phyloP scores from a whole-genome alignment of 2,329 filamentous ascomycete genomes.

The Claviceps pazoutovae region DNA sequence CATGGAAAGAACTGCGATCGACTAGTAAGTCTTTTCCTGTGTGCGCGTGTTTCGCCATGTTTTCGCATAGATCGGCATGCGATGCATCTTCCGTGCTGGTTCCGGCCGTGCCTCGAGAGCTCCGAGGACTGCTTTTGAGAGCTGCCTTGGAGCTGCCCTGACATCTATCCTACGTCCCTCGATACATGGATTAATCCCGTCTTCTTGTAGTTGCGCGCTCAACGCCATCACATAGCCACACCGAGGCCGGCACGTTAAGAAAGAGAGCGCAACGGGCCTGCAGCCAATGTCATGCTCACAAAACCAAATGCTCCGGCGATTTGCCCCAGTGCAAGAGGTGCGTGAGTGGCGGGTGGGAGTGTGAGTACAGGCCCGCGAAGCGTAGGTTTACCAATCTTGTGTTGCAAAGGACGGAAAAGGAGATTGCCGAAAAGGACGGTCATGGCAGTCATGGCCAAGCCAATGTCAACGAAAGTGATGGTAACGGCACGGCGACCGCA shows the following conservation, averaged over 20 bases:
- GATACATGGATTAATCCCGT: background rate
- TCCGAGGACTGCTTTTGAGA: too few species aligned
- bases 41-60: background rate
- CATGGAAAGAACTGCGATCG: slow-evolving; percentile 8
- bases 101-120: too few species aligned
- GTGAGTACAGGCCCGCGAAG: slow-evolving; percentile 26
- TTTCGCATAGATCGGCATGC: background rate
- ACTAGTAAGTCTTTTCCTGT: slow-evolving; percentile 8
- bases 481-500: background rate
- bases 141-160: too few species aligned
- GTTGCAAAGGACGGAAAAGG: slow-evolving; percentile 9
- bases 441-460: background rate
- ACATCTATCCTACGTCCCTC: too few species aligned
- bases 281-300: slow-evolving; percentile 26
- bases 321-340: slow-evolving; percentile 26
- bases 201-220: slow-evolving; percentile 20
- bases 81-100: too few species aligned
- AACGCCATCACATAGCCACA: slow-evolving; percentile 25
- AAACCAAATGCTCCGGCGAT: slow-evolving; percentile 30
- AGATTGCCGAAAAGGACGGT: background rate
- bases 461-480: background rate
- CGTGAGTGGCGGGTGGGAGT: slow-evolving; percentile 18
- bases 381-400: slow-evolving; percentile 23
- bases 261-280: slow-evolving; percentile 30
- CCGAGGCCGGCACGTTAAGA: slow-evolving; percentile 27